Percentiles rank a stretch among this genome's conserved stretches.
Evolutionary conservation across 192 early-diverging fungal genomes (phyloP).

Genomic region (Umbelopsis ramanniana): DNA sequence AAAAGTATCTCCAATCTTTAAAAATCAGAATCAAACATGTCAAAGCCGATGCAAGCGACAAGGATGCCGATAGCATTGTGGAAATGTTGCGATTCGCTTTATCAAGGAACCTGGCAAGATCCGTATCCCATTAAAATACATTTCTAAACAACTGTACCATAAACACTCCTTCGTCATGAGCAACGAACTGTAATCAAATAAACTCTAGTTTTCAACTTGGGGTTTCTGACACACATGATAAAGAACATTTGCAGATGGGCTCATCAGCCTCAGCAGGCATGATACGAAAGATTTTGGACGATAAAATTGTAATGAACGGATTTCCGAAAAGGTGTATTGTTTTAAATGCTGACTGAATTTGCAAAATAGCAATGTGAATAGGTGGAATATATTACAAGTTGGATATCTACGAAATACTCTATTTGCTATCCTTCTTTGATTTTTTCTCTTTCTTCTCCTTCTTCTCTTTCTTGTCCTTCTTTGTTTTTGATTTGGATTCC

Average conservation of each 20-base stretch:
- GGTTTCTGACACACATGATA: no score
- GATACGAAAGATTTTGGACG: no score
- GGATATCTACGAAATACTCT: slow-evolving; percentile 13
- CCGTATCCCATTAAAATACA: background rate
- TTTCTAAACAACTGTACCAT: background rate
- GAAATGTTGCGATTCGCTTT: slow-evolving; percentile 12
- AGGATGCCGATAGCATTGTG: slow-evolving; percentile 2
- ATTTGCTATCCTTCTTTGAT: slow-evolving; percentile 4
- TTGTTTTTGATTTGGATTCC: background rate
- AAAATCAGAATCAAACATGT: slow-evolving; percentile 4
- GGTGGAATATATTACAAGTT: slow-evolving; percentile 10
- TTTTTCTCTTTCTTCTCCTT: slow-evolving; percentile 4
- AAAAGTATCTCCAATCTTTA: background rate
- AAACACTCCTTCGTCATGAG: no score
- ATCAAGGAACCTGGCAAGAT: background rate
- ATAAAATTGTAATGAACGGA: no score
- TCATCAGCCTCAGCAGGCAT: no score
- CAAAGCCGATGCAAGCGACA: slow-evolving; percentile 12
- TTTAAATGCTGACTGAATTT: background rate
- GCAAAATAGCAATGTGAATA: background rate
- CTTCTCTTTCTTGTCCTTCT: background rate
- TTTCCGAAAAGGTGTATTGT: background rate
- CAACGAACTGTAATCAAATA: no score
- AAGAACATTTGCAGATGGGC: no score
- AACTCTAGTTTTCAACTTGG: no score